Evolutionary conservation across 2,329 filamentous ascomycete species (phyloP).

Genomic region (Epichloe festucae): DNA sequence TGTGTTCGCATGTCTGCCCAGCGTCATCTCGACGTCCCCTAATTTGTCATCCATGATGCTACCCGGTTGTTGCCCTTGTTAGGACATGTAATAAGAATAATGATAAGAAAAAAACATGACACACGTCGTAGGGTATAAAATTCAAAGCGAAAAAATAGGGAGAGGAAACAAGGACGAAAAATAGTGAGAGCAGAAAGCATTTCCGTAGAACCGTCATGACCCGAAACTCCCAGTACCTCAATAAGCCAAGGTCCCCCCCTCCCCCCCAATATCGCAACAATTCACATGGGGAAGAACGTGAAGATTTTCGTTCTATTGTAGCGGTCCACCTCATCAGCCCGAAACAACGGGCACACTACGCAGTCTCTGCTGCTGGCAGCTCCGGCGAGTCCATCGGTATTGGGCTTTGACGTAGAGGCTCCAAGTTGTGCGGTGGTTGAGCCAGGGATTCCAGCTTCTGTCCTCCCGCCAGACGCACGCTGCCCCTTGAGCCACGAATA

Average conservation of each 20-base stretch:
- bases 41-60: background rate
- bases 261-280: background rate
- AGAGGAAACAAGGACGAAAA: background rate
- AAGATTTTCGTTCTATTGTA: background rate
- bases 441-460: constrained; percentile 25
- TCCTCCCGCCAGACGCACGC: constrained; percentile 44
- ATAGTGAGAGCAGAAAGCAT: constrained; percentile 1
- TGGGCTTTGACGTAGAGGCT: constrained; percentile 27
- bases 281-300: too few relatives aligned
- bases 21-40: background rate
- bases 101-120: background rate
- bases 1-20: background rate
- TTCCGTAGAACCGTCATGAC: constrained; percentile 3
- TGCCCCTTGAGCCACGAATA: constrained; percentile 53
- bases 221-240: constrained; percentile 8
- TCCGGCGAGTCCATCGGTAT: constrained; percentile 13
- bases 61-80: background rate
- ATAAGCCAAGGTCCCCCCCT: background rate
- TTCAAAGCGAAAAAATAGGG: background rate
- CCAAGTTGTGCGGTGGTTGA: constrained; percentile 23
- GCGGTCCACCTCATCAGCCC: background rate
- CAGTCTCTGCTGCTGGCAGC: constrained; percentile 16
- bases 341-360: constrained; percentile 6
- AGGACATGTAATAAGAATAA: background rate
- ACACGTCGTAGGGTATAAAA: constrained; percentile 7